These are phyloP conservation scores for Citrus medica DNA, from an alignment of 345 rosid species.

Conservation along the genomic window DNA sequence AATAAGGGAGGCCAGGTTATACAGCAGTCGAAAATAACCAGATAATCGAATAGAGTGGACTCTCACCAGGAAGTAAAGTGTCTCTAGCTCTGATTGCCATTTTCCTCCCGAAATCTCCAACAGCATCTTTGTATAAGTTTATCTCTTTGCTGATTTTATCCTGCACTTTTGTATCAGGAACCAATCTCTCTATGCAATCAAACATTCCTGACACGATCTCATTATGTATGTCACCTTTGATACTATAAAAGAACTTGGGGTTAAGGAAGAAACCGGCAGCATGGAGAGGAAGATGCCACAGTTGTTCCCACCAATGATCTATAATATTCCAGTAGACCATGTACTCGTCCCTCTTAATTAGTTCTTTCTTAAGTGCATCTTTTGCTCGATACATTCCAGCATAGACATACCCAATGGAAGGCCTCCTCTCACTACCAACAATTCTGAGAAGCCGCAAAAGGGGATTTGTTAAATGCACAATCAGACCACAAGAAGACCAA, in stretches of 20 bases:
- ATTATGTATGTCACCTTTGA: conserved; percentile 59
- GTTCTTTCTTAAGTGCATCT: conserved; percentile 74
- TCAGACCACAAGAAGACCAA: conserved; percentile 67
- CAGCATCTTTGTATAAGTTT: conserved; percentile 63
- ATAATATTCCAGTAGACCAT: conserved; percentile 73
- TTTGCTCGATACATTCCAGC: conserved; percentile 82
- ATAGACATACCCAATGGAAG: conserved; percentile 85
- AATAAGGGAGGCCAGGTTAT: too few relatives aligned
- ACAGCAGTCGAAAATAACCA: conserved; percentile 8
- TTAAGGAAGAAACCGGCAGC: conserved; percentile 92
- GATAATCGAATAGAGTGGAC: conserved; percentile 15
- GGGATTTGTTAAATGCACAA: conserved; percentile 57
- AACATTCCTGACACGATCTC: conserved; percentile 62
- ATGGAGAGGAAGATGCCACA: conserved; percentile 68
- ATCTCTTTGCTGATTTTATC: conserved; percentile 72
- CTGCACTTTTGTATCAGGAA: conserved; percentile 65
- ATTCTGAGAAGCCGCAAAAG: conserved; percentile 59
- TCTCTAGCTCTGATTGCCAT: conserved; percentile 85
- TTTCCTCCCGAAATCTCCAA: conserved; percentile 88
- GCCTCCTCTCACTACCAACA: conserved; percentile 54
- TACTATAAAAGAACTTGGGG: conserved; percentile 81
- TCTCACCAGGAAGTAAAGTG: conserved; percentile 68
- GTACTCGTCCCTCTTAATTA: conserved; percentile 63
- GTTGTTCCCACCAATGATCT: conserved; percentile 77
- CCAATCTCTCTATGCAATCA: conserved; percentile 86